Percentiles rank a stretch among this genome's conserved stretches.
Conservation (phyloP, 2,329 filamentous ascomycete species). For the Phyllosticta capitalensis region DNA sequence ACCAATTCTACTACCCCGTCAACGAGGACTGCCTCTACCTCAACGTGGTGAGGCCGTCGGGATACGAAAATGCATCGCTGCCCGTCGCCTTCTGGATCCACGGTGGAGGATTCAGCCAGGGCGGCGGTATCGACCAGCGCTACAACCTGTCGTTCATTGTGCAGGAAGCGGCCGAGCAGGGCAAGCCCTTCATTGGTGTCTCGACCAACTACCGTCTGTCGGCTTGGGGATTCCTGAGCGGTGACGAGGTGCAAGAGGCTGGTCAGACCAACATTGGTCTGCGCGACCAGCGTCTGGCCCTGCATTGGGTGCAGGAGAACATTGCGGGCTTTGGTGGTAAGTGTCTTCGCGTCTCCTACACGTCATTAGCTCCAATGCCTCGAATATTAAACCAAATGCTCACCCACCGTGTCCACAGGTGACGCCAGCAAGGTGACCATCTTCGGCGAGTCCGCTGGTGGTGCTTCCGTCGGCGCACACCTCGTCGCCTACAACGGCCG, state of each 20-base stretch:
- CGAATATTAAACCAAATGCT: not conserved
- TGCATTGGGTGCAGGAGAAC: slow-evolving; percentile 37
- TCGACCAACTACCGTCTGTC: slow-evolving; percentile 45
- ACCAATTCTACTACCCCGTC: slow-evolving; percentile 17
- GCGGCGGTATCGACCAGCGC: slow-evolving; percentile 36
- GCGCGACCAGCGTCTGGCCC: slow-evolving; percentile 33
- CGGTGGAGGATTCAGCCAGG: slow-evolving; percentile 35
- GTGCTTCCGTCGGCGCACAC: slow-evolving; percentile 34
- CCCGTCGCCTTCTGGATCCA: slow-evolving; percentile 56
- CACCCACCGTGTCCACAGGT: slow-evolving; percentile 12
- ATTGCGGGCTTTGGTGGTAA: slow-evolving; percentile 35
- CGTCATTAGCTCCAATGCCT: too few relatives aligned
- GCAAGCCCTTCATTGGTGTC: slow-evolving; percentile 26
- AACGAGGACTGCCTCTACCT: slow-evolving; percentile 53
- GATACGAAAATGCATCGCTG: slow-evolving; percentile 34
- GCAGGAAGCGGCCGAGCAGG: slow-evolving; percentile 30
- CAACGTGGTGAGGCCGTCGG: slow-evolving; percentile 50
- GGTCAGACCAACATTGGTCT: slow-evolving; percentile 42
- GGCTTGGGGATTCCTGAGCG: slow-evolving; percentile 60
- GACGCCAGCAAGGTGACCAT: slow-evolving; percentile 36
- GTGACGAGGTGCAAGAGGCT: slow-evolving; percentile 41
- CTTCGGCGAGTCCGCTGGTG: slow-evolving; percentile 37
- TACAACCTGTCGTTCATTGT: slow-evolving; percentile 57
- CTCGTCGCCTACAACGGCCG: slow-evolving; percentile 39
- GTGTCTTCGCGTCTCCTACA: not conserved